Base-by-base conservation (phyloP, 2,329 filamentous ascomycete species). In the Ambrosiella xylebori region DNA sequence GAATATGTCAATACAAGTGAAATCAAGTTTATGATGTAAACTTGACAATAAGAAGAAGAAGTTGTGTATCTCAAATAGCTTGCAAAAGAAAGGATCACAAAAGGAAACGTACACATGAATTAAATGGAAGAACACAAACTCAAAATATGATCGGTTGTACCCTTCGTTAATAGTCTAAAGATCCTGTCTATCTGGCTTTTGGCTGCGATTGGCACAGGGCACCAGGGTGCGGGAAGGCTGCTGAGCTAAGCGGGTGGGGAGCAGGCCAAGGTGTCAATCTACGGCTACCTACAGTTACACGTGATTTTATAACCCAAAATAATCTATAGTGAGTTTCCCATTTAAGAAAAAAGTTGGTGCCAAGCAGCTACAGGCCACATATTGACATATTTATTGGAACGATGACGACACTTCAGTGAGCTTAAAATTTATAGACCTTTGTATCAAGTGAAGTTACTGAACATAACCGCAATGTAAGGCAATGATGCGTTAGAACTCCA, bases 161-260 rank as follows among this genome's bases (percentile, higher is more conserved):
- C 41, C 27, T 13, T 19, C 6, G 37, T 27, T n/a, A 41, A 41
- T 41, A 53, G 53, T 56, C 47, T 52, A 60, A 58, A 58, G 47
- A 52, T 59, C 45, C 44, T 53, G 51, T 59, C 15, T 59, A 59
- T 59, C 58, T 59, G 58, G 58, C 58, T 57, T 59, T 36, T 59
- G 49, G 53, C 41, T 9, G 17, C 35, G 36, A 39, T 57, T 57
- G 27, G 35, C 47, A 51, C 47, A 51, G 47, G 47, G 13, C 27
- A 51, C 17, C 12, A 7, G 11, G 27, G 27, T 11, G 17, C 17
- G 8, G 35, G 35, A n/a, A 17, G 19, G 13, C 19, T 51, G 47
- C 47, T 51, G 7, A 51, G 47, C 47, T 51, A 27, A 51, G 47
- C 47, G 55, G 19, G 13, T 41, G 45, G 39, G 11, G 44, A 15